phyloP scores from a whole-genome alignment of 441 rosid species.

The Erysimum pusillum region DNA sequence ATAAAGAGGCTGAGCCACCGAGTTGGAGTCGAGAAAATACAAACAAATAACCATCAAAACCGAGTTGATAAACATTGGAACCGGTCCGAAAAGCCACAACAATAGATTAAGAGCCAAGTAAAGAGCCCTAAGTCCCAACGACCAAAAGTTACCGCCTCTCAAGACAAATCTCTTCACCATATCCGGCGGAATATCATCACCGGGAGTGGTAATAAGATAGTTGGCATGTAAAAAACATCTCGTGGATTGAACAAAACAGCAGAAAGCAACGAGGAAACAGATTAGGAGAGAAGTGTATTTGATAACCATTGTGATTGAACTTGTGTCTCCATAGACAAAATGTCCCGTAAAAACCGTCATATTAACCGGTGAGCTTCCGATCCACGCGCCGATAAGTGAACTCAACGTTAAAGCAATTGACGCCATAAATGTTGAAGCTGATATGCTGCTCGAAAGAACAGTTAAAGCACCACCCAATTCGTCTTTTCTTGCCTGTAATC shows the following conservation, averaged over 20 bases:
- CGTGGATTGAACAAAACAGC: conserved; percentile 79
- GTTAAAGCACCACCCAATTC: conserved; percentile 52
- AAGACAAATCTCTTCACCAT: conserved; percentile 53
- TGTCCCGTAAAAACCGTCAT: conserved; percentile 55
- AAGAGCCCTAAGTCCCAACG: conserved; percentile 66
- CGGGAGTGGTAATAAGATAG: conserved; percentile 66
- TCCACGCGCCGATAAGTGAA: conserved; percentile 86
- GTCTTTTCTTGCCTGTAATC: conserved; percentile 52
- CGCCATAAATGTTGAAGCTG: conserved; percentile 71
- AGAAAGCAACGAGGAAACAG: conserved; percentile 73
- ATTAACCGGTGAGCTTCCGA: conserved; percentile 58
- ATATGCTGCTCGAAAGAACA: conserved; percentile 65
- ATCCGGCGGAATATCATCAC: conserved; percentile 50
- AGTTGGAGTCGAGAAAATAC: conserved; percentile 58
- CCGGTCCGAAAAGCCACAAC: conserved; percentile 84
- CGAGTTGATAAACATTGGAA: conserved; percentile 72
- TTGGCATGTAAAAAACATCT: conserved; percentile 70
- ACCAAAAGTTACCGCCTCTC: conserved; percentile 77
- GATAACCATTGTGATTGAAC: conserved; percentile 65
- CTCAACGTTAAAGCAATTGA: conserved; percentile 73
- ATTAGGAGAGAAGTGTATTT: conserved; percentile 73
- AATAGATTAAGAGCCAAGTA: conserved; percentile 73
- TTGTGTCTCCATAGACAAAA: conserved; percentile 78
- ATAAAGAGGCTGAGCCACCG: conserved; percentile 59
- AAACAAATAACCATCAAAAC: conserved; percentile 59